Evolutionary conservation across 1,284 basidiomycete species (phyloP).

Genomic region (Cronartium quercuum): DNA sequence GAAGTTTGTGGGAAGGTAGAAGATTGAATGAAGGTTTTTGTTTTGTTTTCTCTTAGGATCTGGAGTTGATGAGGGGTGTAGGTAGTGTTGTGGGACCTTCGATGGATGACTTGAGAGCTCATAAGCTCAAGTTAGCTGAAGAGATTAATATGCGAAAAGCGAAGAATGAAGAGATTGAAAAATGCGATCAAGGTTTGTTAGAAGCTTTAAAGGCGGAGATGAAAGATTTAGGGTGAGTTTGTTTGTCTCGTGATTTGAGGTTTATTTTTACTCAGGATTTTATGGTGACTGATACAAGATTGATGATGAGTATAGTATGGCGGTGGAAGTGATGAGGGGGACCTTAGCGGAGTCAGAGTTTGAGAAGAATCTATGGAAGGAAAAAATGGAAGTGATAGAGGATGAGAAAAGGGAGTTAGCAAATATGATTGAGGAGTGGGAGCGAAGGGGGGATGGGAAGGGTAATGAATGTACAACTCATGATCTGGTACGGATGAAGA

Average conservation of each 20-base stretch:
- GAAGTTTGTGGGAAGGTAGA: neutral
- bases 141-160: conserved; percentile 20
- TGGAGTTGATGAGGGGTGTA: conserved; percentile 27
- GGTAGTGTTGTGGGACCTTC: conserved; percentile 10
- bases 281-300: neutral
- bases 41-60: conserved; percentile 4
- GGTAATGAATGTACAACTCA: conserved; percentile 22
- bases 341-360: conserved; percentile 27
- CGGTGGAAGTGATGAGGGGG: conserved; percentile 21
- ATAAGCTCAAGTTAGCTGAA: conserved; percentile 12
- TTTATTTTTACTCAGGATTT: no score
- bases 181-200: conserved; percentile 29
- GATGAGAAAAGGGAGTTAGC: conserved; percentile 19
- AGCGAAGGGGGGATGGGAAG: conserved; percentile 12
- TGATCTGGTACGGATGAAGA: conserved; percentile 25
- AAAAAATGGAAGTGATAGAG: conserved; percentile 20
- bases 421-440: conserved; percentile 18
- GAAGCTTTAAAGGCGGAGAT: conserved; percentile 29
- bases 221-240: conserved; percentile 28
- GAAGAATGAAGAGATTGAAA: conserved; percentile 31
- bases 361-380: conserved; percentile 25
- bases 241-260: no score
- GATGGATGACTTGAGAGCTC: conserved; percentile 18
- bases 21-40: neutral
- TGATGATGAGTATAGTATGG: neutral